Evolutionary conservation across 2,329 filamentous ascomycete species (phyloP), one percentile per base, ranked within the genome.

Genomic region (Fusarium secorum): DNA sequence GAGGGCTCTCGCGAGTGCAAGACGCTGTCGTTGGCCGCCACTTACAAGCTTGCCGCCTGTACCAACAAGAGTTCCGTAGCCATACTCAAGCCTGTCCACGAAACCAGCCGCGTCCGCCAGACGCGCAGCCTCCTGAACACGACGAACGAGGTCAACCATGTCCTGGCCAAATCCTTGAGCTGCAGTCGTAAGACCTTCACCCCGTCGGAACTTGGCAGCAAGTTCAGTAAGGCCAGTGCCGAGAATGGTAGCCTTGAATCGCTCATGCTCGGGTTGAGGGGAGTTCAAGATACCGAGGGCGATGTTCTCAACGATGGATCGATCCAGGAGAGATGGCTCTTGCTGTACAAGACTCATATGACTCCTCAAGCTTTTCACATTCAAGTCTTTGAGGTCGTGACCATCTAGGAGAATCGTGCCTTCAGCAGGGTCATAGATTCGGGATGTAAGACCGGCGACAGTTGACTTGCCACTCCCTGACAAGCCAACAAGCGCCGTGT

Each of bases 41-140:
- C 85, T 88, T 35, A 90, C 81, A 10, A 88, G 81, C 38, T 83
- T 84, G 30, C 88, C 88, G 15, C 82, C 83, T 11, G 83, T 81
- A 5, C 89, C 88, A 4, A 89, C 85, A 7, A 83, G 76, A 1
- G 86, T 87, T 38, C 82, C 83, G 20, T 87, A 85, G 0, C 88
- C 88, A 42, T 85, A 79, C 51, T 89, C 85, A 5, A 88, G 83
- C 3, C 78, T 80, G 45, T 82, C 79, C 70, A 89, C 89, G 74
- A 90, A 91, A 17, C 74, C 75, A 54, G 83, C 81, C 1, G 87
- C 90, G 77, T 91, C 89, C 1, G 90, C 89, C 32, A 90, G 81
- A 17, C 79, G 80, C 5, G 88, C 85, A 24, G 89, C 86, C 20
- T 84, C 76, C 74, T 83, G 79, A 4, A 87, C 83, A 30, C 86